These are phyloP conservation scores for Tolypocladium guangdongense DNA, from an alignment of 2,329 filamentous ascomycete species.

Conservation along the genomic window DNA sequence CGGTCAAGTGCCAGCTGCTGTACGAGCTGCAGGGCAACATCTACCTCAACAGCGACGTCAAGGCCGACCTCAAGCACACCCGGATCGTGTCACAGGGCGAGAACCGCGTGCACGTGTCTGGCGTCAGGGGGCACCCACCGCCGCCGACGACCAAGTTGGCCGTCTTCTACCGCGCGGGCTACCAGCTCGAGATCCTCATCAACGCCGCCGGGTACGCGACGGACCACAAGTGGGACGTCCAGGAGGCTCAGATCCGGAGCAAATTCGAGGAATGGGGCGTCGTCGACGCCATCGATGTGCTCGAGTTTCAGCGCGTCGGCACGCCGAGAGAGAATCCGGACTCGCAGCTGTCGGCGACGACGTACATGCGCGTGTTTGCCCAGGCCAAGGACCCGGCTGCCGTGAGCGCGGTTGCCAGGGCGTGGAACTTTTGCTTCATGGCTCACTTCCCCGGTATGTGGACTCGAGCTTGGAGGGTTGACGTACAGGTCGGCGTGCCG, in stretches of 20 bases:
- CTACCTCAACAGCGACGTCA: slow-evolving; percentile 38
- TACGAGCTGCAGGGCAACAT: slow-evolving; percentile 37
- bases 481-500: not conserved
- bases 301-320: slow-evolving; percentile 38
- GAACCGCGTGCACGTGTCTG: slow-evolving; percentile 27
- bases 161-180: slow-evolving; percentile 38
- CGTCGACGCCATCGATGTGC: slow-evolving; percentile 29
- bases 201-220: slow-evolving; percentile 38
- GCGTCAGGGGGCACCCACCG: slow-evolving; percentile 29
- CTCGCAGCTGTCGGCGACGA: slow-evolving; percentile 29
- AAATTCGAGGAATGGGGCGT: slow-evolving; percentile 27
- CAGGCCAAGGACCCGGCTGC: slow-evolving; percentile 20
- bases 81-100: slow-evolving; percentile 21
- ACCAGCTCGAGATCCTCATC: slow-evolving; percentile 30
- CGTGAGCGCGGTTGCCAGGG: slow-evolving; percentile 17
- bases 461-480: not conserved
- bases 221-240: slow-evolving; percentile 34
- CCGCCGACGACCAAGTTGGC: slow-evolving; percentile 41
- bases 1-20: slow-evolving; percentile 34
- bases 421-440: slow-evolving; percentile 22
- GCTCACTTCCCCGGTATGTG: slow-evolving; percentile 25
- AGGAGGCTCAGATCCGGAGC: slow-evolving; percentile 34
- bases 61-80: slow-evolving; percentile 26
- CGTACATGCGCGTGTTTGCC: slow-evolving; percentile 32
- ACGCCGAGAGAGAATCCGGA: slow-evolving; percentile 20